Evolutionary conservation across 2,329 filamentous ascomycete genomes (phyloP), one percentile per base, ranked within the genome.

Genomic region (Monosporascus sp.): DNA sequence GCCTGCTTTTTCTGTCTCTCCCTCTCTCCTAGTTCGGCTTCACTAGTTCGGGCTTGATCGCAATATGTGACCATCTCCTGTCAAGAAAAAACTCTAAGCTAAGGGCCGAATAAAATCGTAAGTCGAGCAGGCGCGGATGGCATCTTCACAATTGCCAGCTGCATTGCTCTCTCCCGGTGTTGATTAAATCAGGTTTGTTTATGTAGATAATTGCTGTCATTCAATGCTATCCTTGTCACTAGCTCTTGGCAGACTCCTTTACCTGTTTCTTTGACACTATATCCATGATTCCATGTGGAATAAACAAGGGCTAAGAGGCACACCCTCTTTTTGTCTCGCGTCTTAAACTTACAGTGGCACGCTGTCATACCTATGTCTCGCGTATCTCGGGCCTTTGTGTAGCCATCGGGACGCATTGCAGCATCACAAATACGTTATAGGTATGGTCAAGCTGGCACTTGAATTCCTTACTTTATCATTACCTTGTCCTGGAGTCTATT

Each of bases 341-440:
- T 46, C n/a, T 46, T 27, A 37, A 19, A 46, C 19, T 27, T 22
- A 44, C 37, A 38, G 52, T 51, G 26, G 46, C 37, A 49, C 47
- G 11, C 46, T 53, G 46, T 53, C 51, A 44, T 49, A 53, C 51
- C 24, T 46, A 49, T 53, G 46, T 44, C 51, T 53, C 51, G 51
- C 51, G 19, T 53, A 50, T 50, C 48, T 50, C 37, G 48, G 38
- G 48, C 24, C 41, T 19, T 35, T 31, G 48, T 50, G 48, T 50
- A 43, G 35, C 45, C 27, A 45, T 31, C 43, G 22, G 43, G 26
- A 31, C n/a, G 9, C 40, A 20, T 24, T 20, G 11, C 43, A n/a
- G 43, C 22, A n/a, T 46, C 43, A n/a, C 22, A 9, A 26, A 46
- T n/a, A 3, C 17, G 24, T 16, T 44, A 44, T 46, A n/a, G 26